phyloP scores from a whole-genome alignment of 1,284 basidiomycete genomes.

The Ceratorhiza oryzae-sativae region DNA sequence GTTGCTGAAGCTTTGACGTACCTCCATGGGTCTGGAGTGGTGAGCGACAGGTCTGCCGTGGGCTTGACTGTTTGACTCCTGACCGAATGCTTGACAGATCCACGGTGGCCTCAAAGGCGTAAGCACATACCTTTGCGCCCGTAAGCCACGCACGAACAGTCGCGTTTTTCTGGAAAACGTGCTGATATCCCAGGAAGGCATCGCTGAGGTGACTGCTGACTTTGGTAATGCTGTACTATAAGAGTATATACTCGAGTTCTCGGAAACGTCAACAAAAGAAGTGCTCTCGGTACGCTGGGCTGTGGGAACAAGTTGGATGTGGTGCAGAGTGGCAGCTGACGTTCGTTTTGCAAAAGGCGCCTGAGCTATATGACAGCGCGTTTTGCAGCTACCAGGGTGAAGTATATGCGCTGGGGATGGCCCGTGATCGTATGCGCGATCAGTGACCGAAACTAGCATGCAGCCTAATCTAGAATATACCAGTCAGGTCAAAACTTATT shows the following conservation, averaged over 20 bases:
- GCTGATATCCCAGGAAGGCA: no score
- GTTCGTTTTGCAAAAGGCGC: no score
- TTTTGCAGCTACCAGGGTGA: neutral
- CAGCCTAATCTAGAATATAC: neutral
- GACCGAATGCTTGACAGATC: neutral
- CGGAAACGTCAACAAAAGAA: neutral
- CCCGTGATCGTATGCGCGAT: neutral
- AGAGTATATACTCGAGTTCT: neutral
- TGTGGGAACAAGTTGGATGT: no score
- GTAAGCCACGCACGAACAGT: no score
- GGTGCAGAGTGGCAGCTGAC: no score
- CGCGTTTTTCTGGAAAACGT: no score
- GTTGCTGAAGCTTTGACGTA: conserved; percentile 2
- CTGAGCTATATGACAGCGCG: neutral
- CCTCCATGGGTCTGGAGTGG: neutral
- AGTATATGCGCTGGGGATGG: conserved; percentile 22
- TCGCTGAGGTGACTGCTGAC: no score
- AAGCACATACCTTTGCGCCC: neutral
- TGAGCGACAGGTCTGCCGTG: neutral
- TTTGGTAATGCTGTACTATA: conserved; percentile 9
- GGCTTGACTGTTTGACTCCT: neutral
- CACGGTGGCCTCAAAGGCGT: conserved; percentile 4
- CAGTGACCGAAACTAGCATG: neutral
- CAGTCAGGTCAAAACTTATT: neutral
- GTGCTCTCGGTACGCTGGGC: neutral